Percentiles rank a stretch among this genome's conserved stretches.
These are phyloP conservation scores for Pseudocercospora vitis DNA, from an alignment of 2,329 filamentous ascomycete species.

Conservation along the genomic window DNA sequence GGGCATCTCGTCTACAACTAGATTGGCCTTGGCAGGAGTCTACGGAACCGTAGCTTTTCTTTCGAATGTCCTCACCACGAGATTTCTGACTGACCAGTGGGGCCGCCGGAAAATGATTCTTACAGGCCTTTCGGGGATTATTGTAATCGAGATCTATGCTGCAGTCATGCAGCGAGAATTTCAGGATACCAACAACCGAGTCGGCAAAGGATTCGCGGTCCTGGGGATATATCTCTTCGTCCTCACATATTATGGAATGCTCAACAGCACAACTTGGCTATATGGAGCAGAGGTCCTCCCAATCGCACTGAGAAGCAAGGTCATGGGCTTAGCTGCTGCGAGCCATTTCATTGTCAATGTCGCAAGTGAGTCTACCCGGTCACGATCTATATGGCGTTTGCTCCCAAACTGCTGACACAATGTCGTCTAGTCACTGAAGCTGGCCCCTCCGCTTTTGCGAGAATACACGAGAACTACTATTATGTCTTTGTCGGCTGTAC, in stretches of 20 bases:
- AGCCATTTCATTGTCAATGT: constrained; percentile 48
- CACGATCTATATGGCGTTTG: background rate
- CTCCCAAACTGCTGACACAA: constrained; percentile 1
- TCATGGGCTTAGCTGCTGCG: constrained; percentile 57
- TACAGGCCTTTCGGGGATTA: constrained; percentile 52
- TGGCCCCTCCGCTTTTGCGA: constrained; percentile 57
- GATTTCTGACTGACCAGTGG: constrained; percentile 58
- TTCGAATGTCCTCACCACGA: constrained; percentile 53
- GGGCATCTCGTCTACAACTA: constrained; percentile 52
- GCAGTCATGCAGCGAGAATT: constrained; percentile 60
- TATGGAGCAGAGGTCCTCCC: constrained; percentile 59
- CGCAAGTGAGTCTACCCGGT: constrained; percentile 14
- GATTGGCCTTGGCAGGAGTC: constrained; percentile 55
- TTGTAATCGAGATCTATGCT: constrained; percentile 60
- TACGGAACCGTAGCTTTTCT: constrained; percentile 57
- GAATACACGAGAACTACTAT: constrained; percentile 61
- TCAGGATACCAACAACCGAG: constrained; percentile 54
- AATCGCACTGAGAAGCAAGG: constrained; percentile 54
- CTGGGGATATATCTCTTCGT: constrained; percentile 61
- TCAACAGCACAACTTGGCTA: constrained; percentile 32
- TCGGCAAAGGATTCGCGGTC: constrained; percentile 61
- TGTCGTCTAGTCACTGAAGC: constrained; percentile 31
- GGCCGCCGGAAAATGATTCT: constrained; percentile 61
- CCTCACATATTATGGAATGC: constrained; percentile 46
- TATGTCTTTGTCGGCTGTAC: constrained; percentile 60